Conservation (phyloP, 805 yeast species). For the Metschnikowia similis region DNA sequence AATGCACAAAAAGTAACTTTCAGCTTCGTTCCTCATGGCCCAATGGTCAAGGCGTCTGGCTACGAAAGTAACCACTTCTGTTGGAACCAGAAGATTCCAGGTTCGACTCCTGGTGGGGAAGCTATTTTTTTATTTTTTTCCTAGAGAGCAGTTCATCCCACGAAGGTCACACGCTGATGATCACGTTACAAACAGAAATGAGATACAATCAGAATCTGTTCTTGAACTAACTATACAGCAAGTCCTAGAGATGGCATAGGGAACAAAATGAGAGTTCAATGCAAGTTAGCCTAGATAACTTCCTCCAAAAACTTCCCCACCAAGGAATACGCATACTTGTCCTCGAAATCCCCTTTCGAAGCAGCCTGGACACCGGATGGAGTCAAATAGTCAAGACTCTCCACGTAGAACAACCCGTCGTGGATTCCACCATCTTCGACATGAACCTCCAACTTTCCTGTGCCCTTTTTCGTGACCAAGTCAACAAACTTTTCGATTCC, state of each 20-base stretch:
- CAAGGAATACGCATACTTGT: slow-evolving; percentile 16
- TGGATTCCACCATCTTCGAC: slow-evolving; percentile 35
- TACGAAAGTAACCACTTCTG: slow-evolving; percentile 51
- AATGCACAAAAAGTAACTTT: neutral
- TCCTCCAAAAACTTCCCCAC: slow-evolving; percentile 18
- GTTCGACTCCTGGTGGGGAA: slow-evolving; percentile 55
- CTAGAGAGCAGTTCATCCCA: too few species aligned
- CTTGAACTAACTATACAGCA: neutral
- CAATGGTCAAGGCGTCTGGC: slow-evolving; percentile 76
- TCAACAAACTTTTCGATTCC: slow-evolving; percentile 25
- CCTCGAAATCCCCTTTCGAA: slow-evolving; percentile 22
- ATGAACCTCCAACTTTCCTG: slow-evolving; percentile 17
- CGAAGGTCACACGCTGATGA: too few species aligned
- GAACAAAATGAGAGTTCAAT: neutral
- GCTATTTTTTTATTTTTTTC: slow-evolving; percentile 30
- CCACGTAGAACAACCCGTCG: slow-evolving; percentile 31
- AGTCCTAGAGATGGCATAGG: too few species aligned
- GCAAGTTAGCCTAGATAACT: neutral
- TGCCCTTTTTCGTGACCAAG: slow-evolving; percentile 15
- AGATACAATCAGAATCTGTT: neutral
- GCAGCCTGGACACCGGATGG: slow-evolving; percentile 20
- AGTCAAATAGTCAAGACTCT: slow-evolving; percentile 28
- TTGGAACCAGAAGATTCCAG: slow-evolving; percentile 51
- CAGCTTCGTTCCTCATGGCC: slow-evolving; percentile 65
- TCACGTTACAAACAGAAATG: too few species aligned